These are phyloP conservation scores for Medicago arabica DNA, from an alignment of 306 rosid species.

Conservation along the genomic window DNA sequence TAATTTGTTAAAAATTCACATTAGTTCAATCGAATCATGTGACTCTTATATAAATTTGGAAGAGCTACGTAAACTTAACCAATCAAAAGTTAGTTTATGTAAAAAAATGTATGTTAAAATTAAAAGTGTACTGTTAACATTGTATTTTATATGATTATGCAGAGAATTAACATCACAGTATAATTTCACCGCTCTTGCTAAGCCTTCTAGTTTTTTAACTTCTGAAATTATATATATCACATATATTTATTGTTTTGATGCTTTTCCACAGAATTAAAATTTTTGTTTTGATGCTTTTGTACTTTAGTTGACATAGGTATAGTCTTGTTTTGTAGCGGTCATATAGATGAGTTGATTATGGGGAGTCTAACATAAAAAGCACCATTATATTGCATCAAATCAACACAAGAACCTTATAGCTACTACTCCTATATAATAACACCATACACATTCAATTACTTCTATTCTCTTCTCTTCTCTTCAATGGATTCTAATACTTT, in stretches of 20 bases:
- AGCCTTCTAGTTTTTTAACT: background rate
- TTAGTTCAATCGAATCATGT: too few relatives aligned
- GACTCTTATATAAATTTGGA: too few relatives aligned
- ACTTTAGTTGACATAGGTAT: constrained; percentile 39
- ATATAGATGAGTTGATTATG: constrained; percentile 6
- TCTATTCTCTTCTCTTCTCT: background rate
- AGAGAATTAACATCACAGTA: background rate
- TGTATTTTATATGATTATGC: too few relatives aligned
- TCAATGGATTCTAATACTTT: constrained; percentile 41
- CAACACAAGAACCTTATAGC: constrained; percentile 23
- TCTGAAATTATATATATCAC: background rate
- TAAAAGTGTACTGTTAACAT: too few relatives aligned
- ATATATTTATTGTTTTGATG: constrained; percentile 25
- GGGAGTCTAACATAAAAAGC: constrained; percentile 24
- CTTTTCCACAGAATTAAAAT: background rate
- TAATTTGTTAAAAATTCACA: too few relatives aligned
- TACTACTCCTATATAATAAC: background rate
- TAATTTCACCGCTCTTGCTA: background rate
- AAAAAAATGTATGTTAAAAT: too few relatives aligned
- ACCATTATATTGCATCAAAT: constrained; percentile 32
- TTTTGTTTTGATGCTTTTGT: constrained; percentile 39
- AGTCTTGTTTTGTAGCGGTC: constrained; percentile 46
- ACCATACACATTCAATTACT: constrained; percentile 7
- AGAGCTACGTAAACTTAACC: too few relatives aligned
- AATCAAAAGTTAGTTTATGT: too few relatives aligned